Evolutionary conservation across 2,329 filamentous ascomycete species (phyloP).

Genomic region (Phaeoacremonium minimum): DNA sequence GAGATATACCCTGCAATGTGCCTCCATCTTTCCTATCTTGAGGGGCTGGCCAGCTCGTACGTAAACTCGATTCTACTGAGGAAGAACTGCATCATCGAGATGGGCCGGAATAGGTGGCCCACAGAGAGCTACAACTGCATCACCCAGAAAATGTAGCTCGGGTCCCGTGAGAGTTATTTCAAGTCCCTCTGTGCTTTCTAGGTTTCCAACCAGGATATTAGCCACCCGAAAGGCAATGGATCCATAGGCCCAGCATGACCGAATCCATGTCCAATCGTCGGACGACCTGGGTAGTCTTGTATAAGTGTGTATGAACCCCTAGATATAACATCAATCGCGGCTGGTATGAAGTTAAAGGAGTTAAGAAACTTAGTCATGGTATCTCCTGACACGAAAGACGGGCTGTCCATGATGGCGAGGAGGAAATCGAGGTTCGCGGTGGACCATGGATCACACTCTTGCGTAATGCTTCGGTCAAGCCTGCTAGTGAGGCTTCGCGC

Average conservation of each 20-base stretch:
- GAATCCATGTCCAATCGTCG: constrained; percentile 52
- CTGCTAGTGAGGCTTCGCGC: constrained; percentile 31
- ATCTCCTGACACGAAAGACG: constrained; percentile 39
- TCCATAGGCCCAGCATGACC: constrained; percentile 60
- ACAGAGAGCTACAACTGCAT: constrained; percentile 51
- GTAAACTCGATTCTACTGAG: constrained; percentile 48
- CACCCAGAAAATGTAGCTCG: constrained; percentile 48
- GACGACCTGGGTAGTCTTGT: constrained; percentile 55
- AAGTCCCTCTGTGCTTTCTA: constrained; percentile 43
- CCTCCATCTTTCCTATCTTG: constrained; percentile 48
- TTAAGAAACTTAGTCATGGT: constrained; percentile 55
- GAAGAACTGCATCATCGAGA: constrained; percentile 41
- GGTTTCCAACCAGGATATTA: constrained; percentile 57
- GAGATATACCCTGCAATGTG: constrained; percentile 48
- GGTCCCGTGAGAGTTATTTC: constrained; percentile 61
- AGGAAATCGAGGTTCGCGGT: constrained; percentile 54
- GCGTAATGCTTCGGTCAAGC: constrained; percentile 35
- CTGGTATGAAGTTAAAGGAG: constrained; percentile 41
- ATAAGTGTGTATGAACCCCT: constrained; percentile 54
- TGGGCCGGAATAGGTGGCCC: constrained; percentile 48
- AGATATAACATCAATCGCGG: constrained; percentile 51
- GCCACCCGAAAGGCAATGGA: constrained; percentile 51
- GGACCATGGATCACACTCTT: constrained; percentile 45
- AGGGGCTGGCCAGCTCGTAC: constrained; percentile 43
- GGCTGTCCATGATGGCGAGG: constrained; percentile 38